Base-by-base conservation (phyloP, 2,329 filamentous ascomycete species). In the Sarocladium oryzae region DNA sequence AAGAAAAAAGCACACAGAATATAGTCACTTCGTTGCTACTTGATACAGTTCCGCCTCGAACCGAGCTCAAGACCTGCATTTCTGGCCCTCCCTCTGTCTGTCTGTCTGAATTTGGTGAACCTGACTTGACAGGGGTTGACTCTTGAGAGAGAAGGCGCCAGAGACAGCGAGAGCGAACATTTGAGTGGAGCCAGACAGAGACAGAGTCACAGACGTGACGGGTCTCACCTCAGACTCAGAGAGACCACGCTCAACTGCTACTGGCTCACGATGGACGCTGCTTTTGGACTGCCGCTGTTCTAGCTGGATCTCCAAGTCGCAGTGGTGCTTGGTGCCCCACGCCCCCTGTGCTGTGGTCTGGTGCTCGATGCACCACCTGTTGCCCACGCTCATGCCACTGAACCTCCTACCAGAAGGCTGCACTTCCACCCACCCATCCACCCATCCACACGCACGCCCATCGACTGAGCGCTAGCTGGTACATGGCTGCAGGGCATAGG, bases 171-270 rank as follows among this genome's bases (percentile, higher is more conserved):
- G 28, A 5, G 20, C 13, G 10, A 28, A 15, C 6, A n/a, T 10
- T 7, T n/a, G 21, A 45, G 40, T 30, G 40, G 40, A 45, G 40
- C 40, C 36, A 40, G 16, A 5, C 40, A 45, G 40, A 45, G 23
- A 45, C 40, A 45, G 21, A 45, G 40, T 48, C 43, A 48, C 43
- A 48, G 43, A 48, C 43, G 11, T 33, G 26, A 33, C 43, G 43
- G 43, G 43, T 48, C 43, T 48, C 43, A 48, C 43, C 11, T 48
- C 24, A 32, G 43, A 48, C 43, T 43, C 40, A 48, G 43, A 48
- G n/a, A 26, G 28, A 20, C 26, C 43, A 20, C 24, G 4, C 21
- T 15, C 43, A n/a, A 32, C n/a, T 13, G 16, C 43, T 32, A 33
- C 43, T 48, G 26, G 28, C 26, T 48, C 43, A 48, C 21, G 43